Evolutionary conservation across 2,329 filamentous ascomycete genomes (phyloP).

Genomic region (Aspergillus luchuensis): DNA sequence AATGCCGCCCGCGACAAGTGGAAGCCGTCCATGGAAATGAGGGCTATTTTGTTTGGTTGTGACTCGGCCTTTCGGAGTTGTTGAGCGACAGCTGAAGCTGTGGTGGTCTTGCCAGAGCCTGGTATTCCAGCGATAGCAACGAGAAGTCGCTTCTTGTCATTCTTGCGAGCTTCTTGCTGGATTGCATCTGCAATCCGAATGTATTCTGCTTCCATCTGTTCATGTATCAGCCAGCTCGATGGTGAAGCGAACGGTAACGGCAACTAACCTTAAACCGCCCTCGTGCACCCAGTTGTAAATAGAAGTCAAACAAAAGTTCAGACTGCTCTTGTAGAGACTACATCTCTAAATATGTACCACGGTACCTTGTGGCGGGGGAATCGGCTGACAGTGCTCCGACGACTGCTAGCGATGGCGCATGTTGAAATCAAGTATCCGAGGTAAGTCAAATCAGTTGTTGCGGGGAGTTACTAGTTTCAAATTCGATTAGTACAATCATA

Average conservation of each 20-base stretch:
- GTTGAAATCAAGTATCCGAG: neutral
- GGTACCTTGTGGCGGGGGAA: neutral
- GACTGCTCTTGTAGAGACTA: neutral
- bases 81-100: conserved; percentile 30
- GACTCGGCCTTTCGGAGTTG: conserved; percentile 25
- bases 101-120: conserved; percentile 41
- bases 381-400: neutral
- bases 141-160: conserved; percentile 24
- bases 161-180: conserved; percentile 17
- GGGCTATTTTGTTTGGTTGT: conserved; percentile 14
- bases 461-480: neutral
- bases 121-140: conserved; percentile 36
- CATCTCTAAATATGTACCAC: neutral
- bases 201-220: conserved; percentile 28
- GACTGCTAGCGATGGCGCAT: neutral
- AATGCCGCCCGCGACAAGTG: conserved; percentile 35
- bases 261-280: neutral
- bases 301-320: neutral
- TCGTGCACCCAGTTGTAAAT: neutral
- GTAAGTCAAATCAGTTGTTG: neutral
- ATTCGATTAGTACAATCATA: too few relatives aligned
- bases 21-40: conserved; percentile 44
- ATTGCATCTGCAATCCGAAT: conserved; percentile 22
- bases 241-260: neutral
- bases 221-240: neutral